Percentiles rank a stretch among this genome's conserved stretches.
phyloP scores from a whole-genome alignment of 169 alveolate species.

The Eimeria falciformis region DNA sequence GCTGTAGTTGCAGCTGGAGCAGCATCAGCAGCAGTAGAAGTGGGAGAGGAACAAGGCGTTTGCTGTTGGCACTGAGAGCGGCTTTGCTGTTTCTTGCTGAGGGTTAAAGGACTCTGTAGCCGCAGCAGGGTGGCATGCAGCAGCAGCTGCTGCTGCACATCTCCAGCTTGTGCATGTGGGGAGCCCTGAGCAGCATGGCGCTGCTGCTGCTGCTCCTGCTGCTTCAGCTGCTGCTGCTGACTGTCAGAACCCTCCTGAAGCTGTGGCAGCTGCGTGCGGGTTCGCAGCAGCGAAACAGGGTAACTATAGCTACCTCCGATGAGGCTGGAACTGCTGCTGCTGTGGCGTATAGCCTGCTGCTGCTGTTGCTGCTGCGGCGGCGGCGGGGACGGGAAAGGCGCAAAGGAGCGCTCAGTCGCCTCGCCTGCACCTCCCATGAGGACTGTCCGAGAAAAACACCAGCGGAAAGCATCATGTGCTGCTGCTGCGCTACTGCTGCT shows the following conservation, averaged over 20 bases:
- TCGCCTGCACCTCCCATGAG: slow-evolving; percentile 61
- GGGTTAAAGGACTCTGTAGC: neutral
- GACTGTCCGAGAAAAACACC: slow-evolving; percentile 17
- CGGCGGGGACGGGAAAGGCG: slow-evolving; percentile 14
- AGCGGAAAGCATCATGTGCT: slow-evolving; percentile 31
- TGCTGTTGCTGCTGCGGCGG: slow-evolving; percentile 35
- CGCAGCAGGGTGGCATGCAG: slow-evolving; percentile 27
- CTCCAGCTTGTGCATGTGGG: slow-evolving; percentile 22
- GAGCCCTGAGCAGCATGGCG: neutral
- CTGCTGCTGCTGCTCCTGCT: slow-evolving; percentile 17
- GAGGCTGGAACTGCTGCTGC: slow-evolving; percentile 27
- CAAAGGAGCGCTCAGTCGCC: neutral
- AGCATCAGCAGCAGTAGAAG: neutral
- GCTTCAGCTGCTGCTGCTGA: neutral
- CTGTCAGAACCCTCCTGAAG: neutral
- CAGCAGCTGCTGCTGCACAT: slow-evolving; percentile 63
- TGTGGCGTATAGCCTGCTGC: neutral
- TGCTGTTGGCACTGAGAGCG: slow-evolving; percentile 2
- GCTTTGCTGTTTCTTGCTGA: neutral
- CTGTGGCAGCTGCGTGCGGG: slow-evolving; percentile 58
- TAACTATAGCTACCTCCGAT: neutral
- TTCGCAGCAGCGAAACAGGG: slow-evolving; percentile 32
- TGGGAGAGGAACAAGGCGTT: neutral
- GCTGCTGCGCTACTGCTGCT: neutral
- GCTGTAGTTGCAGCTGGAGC: neutral